Evolutionary conservation across 768 basidiomycete genomes (phyloP).

Genomic region (Epithele typhae): DNA sequence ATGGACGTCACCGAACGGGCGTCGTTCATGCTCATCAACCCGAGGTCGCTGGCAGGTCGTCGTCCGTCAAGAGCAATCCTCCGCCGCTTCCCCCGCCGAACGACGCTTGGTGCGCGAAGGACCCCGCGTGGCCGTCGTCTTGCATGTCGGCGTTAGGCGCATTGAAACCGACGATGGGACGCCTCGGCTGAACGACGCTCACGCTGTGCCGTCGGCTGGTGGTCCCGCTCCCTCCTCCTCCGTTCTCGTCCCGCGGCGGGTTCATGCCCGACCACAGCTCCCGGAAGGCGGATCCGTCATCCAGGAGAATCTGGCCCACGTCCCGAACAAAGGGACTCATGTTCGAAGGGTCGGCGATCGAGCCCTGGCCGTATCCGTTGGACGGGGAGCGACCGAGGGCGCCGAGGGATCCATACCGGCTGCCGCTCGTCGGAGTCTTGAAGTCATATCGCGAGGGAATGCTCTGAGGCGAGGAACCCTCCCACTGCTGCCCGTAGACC

Average conservation of each 20-base stretch:
- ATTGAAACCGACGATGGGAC: slow-evolving; percentile 66
- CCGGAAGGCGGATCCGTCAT: slow-evolving; percentile 67
- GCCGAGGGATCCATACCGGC: slow-evolving; percentile 64
- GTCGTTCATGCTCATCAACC: slow-evolving; percentile 50
- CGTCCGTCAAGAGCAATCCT: slow-evolving; percentile 66
- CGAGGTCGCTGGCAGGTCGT: slow-evolving; percentile 76
- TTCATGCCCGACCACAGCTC: slow-evolving; percentile 75
- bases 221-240: slow-evolving; percentile 67
- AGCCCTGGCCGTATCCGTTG: slow-evolving; percentile 44
- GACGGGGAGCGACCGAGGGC: slow-evolving; percentile 51
- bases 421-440: slow-evolving; percentile 54
- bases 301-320: slow-evolving; percentile 70
- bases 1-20: slow-evolving; percentile 30
- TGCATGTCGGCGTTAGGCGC: slow-evolving; percentile 45
- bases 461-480: slow-evolving; percentile 54
- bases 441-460: slow-evolving; percentile 54
- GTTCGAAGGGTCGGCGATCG: slow-evolving; percentile 58
- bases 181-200: slow-evolving; percentile 72
- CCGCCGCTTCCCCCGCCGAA: slow-evolving; percentile 46
- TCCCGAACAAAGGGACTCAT: slow-evolving; percentile 86
- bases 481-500: slow-evolving; percentile 40
- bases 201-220: slow-evolving; percentile 83
- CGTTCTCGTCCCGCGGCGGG: slow-evolving; percentile 58
- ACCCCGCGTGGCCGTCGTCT: slow-evolving; percentile 33
- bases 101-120: slow-evolving; percentile 30